These are phyloP conservation scores for Magnolia officinalis DNA, from an alignment of 164 flowering plant species.

Conservation along the genomic window DNA sequence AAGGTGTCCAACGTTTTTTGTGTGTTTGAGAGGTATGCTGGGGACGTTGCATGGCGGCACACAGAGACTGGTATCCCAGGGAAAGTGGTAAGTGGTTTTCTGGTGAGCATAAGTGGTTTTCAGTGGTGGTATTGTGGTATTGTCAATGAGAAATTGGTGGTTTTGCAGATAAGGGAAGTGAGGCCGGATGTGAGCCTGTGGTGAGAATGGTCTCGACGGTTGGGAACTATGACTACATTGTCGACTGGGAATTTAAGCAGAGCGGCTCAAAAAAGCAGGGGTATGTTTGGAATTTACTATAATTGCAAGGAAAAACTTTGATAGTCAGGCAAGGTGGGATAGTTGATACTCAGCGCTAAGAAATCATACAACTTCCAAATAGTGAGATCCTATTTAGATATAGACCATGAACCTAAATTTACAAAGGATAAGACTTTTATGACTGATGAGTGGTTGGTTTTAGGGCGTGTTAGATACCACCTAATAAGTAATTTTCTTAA, in stretches of 20 bases:
- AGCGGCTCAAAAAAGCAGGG: slow-evolving; percentile 46
- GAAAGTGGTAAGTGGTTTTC: slow-evolving; percentile 28
- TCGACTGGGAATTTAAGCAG: slow-evolving; percentile 58
- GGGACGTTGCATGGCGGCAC: slow-evolving; percentile 53
- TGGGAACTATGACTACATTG: slow-evolving; percentile 52
- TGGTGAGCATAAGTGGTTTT: neutral
- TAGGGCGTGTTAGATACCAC: no score
- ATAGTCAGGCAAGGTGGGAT: no score
- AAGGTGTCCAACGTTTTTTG: slow-evolving; percentile 32
- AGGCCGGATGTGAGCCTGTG: slow-evolving; percentile 40
- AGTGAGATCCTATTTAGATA: slow-evolving; percentile 1
- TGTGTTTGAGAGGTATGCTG: slow-evolving; percentile 44
- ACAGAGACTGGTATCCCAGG: slow-evolving; percentile 39
- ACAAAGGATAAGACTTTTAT: no score
- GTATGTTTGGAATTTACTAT: slow-evolving; percentile 21
- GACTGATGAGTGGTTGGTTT: no score
- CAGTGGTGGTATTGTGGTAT: neutral
- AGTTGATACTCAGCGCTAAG: no score
- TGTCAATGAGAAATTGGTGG: neutral
- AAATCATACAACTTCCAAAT: no score
- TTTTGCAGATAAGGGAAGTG: slow-evolving; percentile 34
- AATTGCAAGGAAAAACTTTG: neutral
- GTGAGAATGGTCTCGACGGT: slow-evolving; percentile 46
- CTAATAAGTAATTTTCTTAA: no score
- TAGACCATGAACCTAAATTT: neutral